Base-by-base conservation (phyloP, 2,329 filamentous ascomycete genomes). In the Aspergillus candidus region DNA sequence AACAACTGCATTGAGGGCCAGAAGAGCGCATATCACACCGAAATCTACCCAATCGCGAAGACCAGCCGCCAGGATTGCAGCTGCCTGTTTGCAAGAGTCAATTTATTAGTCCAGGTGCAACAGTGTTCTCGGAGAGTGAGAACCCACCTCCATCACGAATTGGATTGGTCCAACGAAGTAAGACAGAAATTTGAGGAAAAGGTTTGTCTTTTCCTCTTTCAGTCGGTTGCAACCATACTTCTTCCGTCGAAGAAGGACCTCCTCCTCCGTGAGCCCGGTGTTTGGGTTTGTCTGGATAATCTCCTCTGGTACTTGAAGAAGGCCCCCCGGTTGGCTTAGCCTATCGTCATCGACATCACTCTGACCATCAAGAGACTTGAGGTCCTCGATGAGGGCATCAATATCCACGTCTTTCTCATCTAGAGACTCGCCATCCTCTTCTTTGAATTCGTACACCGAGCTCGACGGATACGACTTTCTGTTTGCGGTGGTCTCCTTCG, bases 31-130 rank as follows among this genome's bases (percentile, higher is more conserved):
- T 56, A 94, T 94, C 62, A 94, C 88, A 76, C 87, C 88, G 61
- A 94, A 91, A 73, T 94, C 88, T 53, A 94, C 85, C 88, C 88
- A 94, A 60, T 93, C 86, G 69, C 86, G 70, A 34, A 94, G 80
- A 80, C 86, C 86, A 50, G 84, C 86, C 63, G 88, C 88, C 47
- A 94, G 78, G 61, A 90, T 75, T 56, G 85, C 85, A 50, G 87
- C 86, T 69, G 80, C 77, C 80, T 83, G 46, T 43, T 47, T 36
- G 31, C n/a, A 48, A 35, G 11, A 51, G 15, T 32, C 43, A 47
- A 38, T 40, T 38, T 11, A 11, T 14, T n/a, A 29, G 33, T 50
- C 8, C 30, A 18, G 10, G 15, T 34, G 11, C 11, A 17, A 27
- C 2, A 27, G 7, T 10, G 10, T 27, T 27, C 22, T 27, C 22